These are phyloP conservation scores for Camellia sinensis DNA, from an alignment of 148 eudicot genomes.

Conservation along the genomic window DNA sequence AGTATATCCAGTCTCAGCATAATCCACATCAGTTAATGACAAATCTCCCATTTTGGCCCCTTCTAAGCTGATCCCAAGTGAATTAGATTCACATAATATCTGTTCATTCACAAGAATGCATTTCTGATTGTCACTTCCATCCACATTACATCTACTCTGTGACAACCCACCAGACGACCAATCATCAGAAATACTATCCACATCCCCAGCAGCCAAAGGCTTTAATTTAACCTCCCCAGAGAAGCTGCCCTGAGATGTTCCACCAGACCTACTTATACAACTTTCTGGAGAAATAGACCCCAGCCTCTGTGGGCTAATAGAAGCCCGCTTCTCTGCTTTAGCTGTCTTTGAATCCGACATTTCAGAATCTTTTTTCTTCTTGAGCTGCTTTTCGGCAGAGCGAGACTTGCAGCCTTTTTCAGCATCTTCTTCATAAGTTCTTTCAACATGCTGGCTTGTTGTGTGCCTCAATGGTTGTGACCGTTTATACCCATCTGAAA, in stretches of 20 bases:
- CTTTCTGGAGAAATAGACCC: conserved; percentile 50
- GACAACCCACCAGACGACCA: not conserved
- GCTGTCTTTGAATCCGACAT: not conserved
- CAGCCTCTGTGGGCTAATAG: conserved; percentile 49
- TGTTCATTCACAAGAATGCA: too few species aligned
- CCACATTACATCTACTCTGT: too few species aligned
- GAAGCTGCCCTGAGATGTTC: conserved; percentile 20
- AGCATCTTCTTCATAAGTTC: conserved; percentile 30
- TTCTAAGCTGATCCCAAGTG: too few species aligned
- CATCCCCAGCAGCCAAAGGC: conserved; percentile 14
- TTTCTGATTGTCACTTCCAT: too few species aligned
- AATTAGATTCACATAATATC: too few species aligned
- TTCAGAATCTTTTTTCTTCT: conserved; percentile 48
- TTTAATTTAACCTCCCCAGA: conserved; percentile 30
- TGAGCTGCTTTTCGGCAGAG: conserved; percentile 39
- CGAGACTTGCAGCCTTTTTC: conserved; percentile 31
- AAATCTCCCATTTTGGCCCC: too few species aligned
- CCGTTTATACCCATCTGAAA: conserved; percentile 39
- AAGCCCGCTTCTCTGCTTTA: conserved; percentile 26
- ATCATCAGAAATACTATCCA: conserved; percentile 30
- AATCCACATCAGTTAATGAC: not conserved
- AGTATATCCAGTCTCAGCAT: conserved; percentile 25
- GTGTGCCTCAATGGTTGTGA: conserved; percentile 34
- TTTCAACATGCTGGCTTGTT: conserved; percentile 35
- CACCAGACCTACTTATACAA: conserved; percentile 29